Evolutionary conservation across 2,329 filamentous ascomycete genomes (phyloP).

Genomic region (Hortaea werneckii): DNA sequence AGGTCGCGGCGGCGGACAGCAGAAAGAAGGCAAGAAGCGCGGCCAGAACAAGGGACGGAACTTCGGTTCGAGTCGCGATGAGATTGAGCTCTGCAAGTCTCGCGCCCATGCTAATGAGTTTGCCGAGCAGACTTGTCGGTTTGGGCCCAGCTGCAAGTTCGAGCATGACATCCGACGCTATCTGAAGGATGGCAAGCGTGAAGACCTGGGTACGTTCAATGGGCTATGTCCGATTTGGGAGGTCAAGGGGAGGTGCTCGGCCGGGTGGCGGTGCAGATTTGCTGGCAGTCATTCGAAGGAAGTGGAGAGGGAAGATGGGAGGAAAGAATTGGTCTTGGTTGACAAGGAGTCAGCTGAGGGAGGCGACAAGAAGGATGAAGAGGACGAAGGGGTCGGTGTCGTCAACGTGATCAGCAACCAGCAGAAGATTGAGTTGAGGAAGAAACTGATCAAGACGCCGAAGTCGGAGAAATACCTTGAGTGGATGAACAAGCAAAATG

Average conservation of each 20-base stretch:
- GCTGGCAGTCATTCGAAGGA: conserved; percentile 79
- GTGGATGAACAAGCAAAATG: conserved; percentile 62
- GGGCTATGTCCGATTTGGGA: conserved; percentile 77
- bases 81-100: conserved; percentile 66
- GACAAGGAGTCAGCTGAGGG: conserved; percentile 35
- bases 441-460: conserved; percentile 59
- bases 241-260: conserved; percentile 61
- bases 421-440: conserved; percentile 64
- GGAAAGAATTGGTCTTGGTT: conserved; percentile 67
- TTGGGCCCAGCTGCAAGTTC: conserved; percentile 69
- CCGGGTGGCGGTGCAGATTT: conserved; percentile 93
- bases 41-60: conserved; percentile 77
- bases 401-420: conserved; percentile 63
- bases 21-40: conserved; percentile 44
- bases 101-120: conserved; percentile 66
- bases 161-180: conserved; percentile 82
- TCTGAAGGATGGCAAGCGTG: conserved; percentile 67
- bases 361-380: conserved; percentile 19
- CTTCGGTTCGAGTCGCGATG: conserved; percentile 72
- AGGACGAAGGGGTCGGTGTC: conserved; percentile 48
- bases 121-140: conserved; percentile 63
- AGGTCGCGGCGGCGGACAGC: conserved; percentile 13
- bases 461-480: conserved; percentile 65
- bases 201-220: conserved; percentile 65
- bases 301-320: conserved; percentile 64